Evolutionary conservation across 371 early-diverging fungal species (phyloP).

Genomic region (Vairimorpha apis): DNA sequence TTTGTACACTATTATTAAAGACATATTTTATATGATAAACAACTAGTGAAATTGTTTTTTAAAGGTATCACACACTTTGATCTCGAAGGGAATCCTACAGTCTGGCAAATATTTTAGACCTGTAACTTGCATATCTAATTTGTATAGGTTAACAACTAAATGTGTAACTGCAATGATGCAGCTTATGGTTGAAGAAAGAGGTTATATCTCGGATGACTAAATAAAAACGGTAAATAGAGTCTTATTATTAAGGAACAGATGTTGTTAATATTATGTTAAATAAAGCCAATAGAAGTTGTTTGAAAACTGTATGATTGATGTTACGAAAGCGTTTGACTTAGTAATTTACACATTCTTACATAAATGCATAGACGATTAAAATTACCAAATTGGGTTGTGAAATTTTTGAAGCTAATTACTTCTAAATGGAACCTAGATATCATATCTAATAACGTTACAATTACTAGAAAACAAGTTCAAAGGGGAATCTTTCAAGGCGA

Average conservation of each 20-base stretch:
- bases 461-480: neutral
- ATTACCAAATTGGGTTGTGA: neutral
- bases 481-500: constrained; percentile 25
- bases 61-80: constrained; percentile 10
- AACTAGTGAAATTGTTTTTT: constrained; percentile 15
- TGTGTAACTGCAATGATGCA: constrained; percentile 1
- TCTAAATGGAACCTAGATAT: constrained; percentile 3
- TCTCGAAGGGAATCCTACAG: constrained; percentile 10
- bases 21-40: neutral
- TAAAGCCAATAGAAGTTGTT: neutral
- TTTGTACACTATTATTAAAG: neutral
- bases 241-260: constrained; percentile 12
- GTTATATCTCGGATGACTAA: constrained; percentile 13
- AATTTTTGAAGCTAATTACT: neutral
- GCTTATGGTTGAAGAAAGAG: neutral
- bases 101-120: constrained; percentile 11
- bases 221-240: constrained; percentile 15
- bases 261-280: constrained; percentile 12
- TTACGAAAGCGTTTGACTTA: neutral
- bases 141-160: constrained; percentile 27
- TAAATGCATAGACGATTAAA: neutral
- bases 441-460: neutral
- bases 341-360: neutral
- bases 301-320: neutral
- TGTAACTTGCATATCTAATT: constrained; percentile 21